phyloP scores from a whole-genome alignment of 352 stramenopile genomes.

The Phytophthora tentaculata region DNA sequence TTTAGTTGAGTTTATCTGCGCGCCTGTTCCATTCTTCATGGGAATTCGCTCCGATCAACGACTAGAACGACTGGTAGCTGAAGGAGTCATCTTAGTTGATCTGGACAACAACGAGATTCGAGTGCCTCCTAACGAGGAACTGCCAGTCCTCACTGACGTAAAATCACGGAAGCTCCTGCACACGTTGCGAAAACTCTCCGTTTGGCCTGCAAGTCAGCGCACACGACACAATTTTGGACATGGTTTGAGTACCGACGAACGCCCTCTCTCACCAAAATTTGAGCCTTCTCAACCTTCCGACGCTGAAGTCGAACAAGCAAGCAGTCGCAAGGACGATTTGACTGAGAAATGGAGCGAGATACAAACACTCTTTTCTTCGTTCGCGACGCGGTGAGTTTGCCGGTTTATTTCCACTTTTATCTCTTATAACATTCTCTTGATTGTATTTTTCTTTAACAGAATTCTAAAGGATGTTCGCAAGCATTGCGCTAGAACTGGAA shows the following conservation, averaged over 20 bases:
- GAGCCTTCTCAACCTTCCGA: constrained; percentile 30
- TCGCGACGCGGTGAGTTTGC: constrained; percentile 55
- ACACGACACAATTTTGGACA: constrained; percentile 27
- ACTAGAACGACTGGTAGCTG: constrained; percentile 44
- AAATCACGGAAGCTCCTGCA: constrained; percentile 70
- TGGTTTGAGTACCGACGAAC: constrained; percentile 2
- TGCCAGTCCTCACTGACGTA: constrained; percentile 60
- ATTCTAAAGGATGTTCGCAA: constrained; percentile 71
- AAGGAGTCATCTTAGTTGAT: constrained; percentile 76
- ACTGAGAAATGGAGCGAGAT: constrained; percentile 69
- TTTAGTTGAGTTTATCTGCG: constrained; percentile 72
- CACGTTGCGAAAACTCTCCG: constrained; percentile 51
- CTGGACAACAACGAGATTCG: constrained; percentile 70
- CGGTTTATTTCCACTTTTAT: too few species aligned
- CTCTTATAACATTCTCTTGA: too few species aligned
- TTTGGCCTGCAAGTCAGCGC: constrained; percentile 51
- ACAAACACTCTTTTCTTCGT: constrained; percentile 56
- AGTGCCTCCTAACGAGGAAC: constrained; percentile 45
- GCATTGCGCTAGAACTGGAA: constrained; percentile 44
- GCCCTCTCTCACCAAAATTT: constrained; percentile 21
- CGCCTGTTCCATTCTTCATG: constrained; percentile 84
- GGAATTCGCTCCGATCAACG: constrained; percentile 54
- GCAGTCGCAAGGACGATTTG: constrained; percentile 53
- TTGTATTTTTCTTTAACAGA: constrained; percentile 29
- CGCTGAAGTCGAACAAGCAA: constrained; percentile 29